Evolutionary conservation across 352 stramenopile species (phyloP).

Genomic region (Thraustochytrium sp.): DNA sequence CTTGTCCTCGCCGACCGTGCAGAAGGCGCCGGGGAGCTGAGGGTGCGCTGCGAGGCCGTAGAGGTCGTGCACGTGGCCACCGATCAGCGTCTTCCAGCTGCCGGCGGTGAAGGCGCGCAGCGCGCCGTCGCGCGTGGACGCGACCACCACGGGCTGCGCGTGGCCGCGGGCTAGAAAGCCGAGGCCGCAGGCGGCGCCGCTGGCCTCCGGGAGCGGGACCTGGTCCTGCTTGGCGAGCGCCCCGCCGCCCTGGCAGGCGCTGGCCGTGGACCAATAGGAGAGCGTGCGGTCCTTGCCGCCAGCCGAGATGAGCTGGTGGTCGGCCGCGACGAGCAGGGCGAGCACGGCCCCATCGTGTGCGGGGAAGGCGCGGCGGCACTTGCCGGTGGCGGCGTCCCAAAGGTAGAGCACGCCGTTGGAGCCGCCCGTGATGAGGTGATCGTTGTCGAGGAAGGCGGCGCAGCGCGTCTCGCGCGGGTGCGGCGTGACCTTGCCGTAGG

Average conservation of each 20-base stretch:
- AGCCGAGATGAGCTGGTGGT: conserved; percentile 18
- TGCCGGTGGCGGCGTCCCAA: not conserved
- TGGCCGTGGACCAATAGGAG: not conserved
- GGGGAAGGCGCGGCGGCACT: not conserved
- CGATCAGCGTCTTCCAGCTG: conserved; percentile 42
- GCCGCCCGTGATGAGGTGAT: not conserved
- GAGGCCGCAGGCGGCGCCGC: not conserved
- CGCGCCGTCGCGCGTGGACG: not conserved
- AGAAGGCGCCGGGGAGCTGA: conserved; percentile 17
- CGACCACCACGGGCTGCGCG: not conserved
- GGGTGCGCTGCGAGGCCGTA: conserved; percentile 44
- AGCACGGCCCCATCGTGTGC: conserved; percentile 1
- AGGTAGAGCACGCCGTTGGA: conserved; percentile 33
- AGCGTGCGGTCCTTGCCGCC: not conserved
- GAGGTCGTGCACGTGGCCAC: conserved; percentile 43
- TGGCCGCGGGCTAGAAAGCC: not conserved
- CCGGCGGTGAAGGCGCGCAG: not conserved
- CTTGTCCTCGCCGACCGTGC: conserved; percentile 45
- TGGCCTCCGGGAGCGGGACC: not conserved
- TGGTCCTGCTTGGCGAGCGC: conserved; percentile 9
- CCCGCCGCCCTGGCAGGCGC: not conserved
- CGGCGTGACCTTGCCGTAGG: conserved; percentile 13
- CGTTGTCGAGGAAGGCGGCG: not conserved
- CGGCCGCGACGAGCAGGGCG: not conserved
- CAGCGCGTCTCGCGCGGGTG: not conserved